Base-by-base conservation (phyloP, 2,329 filamentous ascomycete genomes). In the Niveomyces coronatus region DNA sequence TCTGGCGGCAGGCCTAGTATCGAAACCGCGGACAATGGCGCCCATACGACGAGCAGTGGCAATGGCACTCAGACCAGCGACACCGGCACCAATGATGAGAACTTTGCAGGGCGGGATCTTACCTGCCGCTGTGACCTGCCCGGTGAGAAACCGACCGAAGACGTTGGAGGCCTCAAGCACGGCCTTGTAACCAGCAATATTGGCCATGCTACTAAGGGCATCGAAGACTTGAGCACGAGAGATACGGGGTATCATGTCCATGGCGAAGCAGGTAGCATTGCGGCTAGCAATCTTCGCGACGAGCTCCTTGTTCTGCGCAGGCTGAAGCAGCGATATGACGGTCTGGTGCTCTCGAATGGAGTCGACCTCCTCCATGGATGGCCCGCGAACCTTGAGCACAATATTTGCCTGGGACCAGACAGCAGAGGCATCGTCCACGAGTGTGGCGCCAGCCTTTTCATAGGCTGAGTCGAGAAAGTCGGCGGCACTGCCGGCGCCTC, bases 191-290 rank as follows among this genome's bases (percentile, higher is more conserved):
- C 87, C 87, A 16, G 86, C 85, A 62, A 94, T 94, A 50, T 94
- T 94, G 43, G 87, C 86, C 87, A 94, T 94, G 9, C 84, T 91
- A 57, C 85, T 87, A 40, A 94, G 68, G 1, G 85, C 86, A 60
- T 94, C 86, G 50, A 93, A 94, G 1, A 84, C 79, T 55, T 94
- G 87, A 1, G 87, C 86, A 32, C 87, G 76, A 1, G 86, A 93
- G 49, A 94, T 94, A 28, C 87, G 78, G 13, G 87, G 87, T 37
- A 94, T 82, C 77, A 88, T 82, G 54, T 94, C 87, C 86, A 94
- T 94, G 16, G 87, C 85, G 54, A 94, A 91, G 13, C 76, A 66
- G 1, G 85, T 93, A 2, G 80, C 77, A 19, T 81, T 80, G 34
- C 76, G 75, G 26, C 69, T 67, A 18, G 84, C 79, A 43, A 93